Conservation (phyloP, 805 yeast genomes). For the Saccharomycopsis sp. region DNA sequence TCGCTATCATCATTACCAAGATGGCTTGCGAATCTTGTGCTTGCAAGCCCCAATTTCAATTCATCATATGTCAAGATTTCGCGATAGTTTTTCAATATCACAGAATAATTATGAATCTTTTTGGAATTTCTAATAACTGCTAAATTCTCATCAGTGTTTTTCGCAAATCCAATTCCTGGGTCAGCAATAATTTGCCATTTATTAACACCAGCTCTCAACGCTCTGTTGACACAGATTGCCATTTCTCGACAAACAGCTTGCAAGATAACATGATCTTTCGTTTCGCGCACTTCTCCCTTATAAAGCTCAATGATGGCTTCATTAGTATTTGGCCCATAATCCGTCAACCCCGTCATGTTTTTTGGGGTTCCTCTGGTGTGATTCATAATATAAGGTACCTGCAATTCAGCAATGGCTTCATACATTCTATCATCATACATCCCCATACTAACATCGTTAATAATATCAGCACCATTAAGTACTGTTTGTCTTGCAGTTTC, state of each 20-base stretch:
- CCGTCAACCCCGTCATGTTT: conserved; percentile 58
- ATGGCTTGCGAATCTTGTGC: conserved; percentile 86
- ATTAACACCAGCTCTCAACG: conserved; percentile 55
- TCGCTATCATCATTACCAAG: background rate
- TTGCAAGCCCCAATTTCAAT: conserved; percentile 63
- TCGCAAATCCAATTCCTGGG: conserved; percentile 98
- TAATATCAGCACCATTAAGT: conserved; percentile 76
- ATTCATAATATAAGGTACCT: conserved; percentile 70
- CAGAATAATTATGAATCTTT: conserved; percentile 42
- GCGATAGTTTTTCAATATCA: conserved; percentile 24
- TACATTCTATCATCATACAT: conserved; percentile 73
- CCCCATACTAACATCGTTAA: conserved; percentile 85
- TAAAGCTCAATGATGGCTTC: conserved; percentile 34
- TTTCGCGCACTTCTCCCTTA: conserved; percentile 24
- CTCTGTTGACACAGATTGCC: conserved; percentile 44
- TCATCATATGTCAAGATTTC: conserved; percentile 12
- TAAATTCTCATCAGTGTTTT: conserved; percentile 62
- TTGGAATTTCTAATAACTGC: conserved; percentile 48
- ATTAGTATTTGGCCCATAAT: conserved; percentile 39
- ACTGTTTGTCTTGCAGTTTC: conserved; percentile 66
- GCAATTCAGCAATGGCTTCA: conserved; percentile 53
- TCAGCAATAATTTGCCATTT: conserved; percentile 91
- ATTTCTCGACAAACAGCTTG: conserved; percentile 63
- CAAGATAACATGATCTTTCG: conserved; percentile 33
- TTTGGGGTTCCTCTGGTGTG: conserved; percentile 81